phyloP scores from a whole-genome alignment of 768 basidiomycete species.

The Pleurotus djamor region DNA sequence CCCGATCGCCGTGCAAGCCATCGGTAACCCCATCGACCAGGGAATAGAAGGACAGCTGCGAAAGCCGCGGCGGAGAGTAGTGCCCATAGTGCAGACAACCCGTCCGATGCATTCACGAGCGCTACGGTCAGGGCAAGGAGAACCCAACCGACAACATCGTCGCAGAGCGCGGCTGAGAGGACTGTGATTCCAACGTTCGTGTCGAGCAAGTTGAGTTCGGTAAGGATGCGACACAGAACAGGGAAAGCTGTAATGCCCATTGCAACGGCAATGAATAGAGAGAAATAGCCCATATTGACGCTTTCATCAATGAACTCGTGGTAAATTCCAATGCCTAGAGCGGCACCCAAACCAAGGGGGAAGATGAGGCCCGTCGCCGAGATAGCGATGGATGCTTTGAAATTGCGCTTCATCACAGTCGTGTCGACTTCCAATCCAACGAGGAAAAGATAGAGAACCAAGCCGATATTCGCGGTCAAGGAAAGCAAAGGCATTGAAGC shows the following conservation, averaged over 20 bases:
- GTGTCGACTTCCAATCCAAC: slow-evolving; percentile 85
- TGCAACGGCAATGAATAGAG: slow-evolving; percentile 84
- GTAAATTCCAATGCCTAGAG: slow-evolving; percentile 72
- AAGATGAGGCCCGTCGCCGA: slow-evolving; percentile 68
- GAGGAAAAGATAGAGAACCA: slow-evolving; percentile 79
- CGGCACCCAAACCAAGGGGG: slow-evolving; percentile 82
- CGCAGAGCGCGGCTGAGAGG: slow-evolving; percentile 81
- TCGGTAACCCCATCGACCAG: slow-evolving; percentile 58
- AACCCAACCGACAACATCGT: slow-evolving; percentile 79
- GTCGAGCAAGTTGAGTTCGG: slow-evolving; percentile 77
- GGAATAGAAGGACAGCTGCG: slow-evolving; percentile 62
- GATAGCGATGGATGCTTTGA: slow-evolving; percentile 52
- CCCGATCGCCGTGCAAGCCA: slow-evolving; percentile 71
- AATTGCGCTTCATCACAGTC: slow-evolving; percentile 63
- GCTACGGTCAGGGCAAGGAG: slow-evolving; percentile 83
- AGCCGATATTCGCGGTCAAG: slow-evolving; percentile 74
- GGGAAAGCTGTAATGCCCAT: slow-evolving; percentile 83
- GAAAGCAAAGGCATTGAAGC: slow-evolving; percentile 54
- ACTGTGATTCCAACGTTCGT: slow-evolving; percentile 84
- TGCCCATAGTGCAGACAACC: slow-evolving; percentile 78
- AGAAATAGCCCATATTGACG: slow-evolving; percentile 77
- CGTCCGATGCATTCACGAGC: slow-evolving; percentile 73
- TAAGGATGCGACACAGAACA: slow-evolving; percentile 82
- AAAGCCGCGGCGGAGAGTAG: slow-evolving; percentile 69
- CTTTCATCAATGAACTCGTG: slow-evolving; percentile 53